Evolutionary conservation across 192 early-diverging fungal species (phyloP), one percentile per base, ranked within the genome.

Genomic region (Entomortierella beljakovae): DNA sequence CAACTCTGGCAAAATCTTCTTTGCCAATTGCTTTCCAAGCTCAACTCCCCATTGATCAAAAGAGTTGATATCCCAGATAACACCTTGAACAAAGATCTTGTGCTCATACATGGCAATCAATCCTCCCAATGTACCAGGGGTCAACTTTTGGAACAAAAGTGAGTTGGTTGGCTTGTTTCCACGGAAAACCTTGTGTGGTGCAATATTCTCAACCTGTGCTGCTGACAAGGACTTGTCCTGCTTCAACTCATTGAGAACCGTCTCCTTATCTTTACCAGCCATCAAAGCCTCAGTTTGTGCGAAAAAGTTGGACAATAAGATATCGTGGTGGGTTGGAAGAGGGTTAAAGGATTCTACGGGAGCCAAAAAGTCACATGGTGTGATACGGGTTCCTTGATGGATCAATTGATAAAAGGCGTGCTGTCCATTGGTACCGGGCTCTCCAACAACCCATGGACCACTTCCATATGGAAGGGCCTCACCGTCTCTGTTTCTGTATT

Each of bases 381-480:
- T 92, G 26, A 99, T 83, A 82, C 98, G 98, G 38, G 97, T 97
- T 43, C 98, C 98, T 86, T 99, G 98, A 87, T 99, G 98, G 79
- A 99, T 97, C 67, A 99, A 85, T 85, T 99, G 98, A 82, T 99
- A 99, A 86, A 99, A 99, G 33, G 98, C 96, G 61, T 99, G 98
- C 83, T 99, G 98, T 54, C 96, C 98, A 82, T 99, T 99, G 70
- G 98, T 99, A 42, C 98, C 98, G 34, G 98, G 96, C 82, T 99
- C 98, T 79, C 98, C 98, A 94, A 97, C 98, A 74, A 99, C 98
- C 81, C 98, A 97, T 25, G 98, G 98, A 35, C 97, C 96, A 33
- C 97, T 96, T 57, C 89, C 85, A 83, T 96, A 94, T 66, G 93
- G 84, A 38, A 98, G 92, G 32, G 84, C 81, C 50, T 87, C 84